Evolutionary conservation across 441 rosid genomes (phyloP).

Genomic region (Raphanus hybrid): DNA sequence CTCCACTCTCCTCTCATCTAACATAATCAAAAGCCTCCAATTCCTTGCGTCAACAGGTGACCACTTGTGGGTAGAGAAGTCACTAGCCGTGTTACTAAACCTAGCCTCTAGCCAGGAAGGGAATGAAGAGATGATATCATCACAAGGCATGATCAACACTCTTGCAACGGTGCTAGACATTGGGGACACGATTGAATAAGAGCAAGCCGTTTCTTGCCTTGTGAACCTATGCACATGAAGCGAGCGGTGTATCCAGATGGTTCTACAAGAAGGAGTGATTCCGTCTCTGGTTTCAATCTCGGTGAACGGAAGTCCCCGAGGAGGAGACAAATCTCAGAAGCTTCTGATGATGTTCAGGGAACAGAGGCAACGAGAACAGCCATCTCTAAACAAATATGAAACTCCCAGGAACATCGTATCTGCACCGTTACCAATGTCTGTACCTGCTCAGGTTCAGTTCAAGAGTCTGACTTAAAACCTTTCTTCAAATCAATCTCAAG

Average conservation of each 20-base stretch:
- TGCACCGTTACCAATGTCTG: conserved; percentile 26
- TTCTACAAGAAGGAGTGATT: conserved; percentile 95
- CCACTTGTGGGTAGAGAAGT: conserved; percentile 72
- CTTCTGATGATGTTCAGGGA: conserved; percentile 93
- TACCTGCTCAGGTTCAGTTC: conserved; percentile 29
- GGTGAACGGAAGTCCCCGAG: conserved; percentile 82
- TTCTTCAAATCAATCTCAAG: conserved; percentile 71
- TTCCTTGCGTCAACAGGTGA: conserved; percentile 60
- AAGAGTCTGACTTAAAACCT: conserved; percentile 42
- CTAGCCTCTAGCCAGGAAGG: conserved; percentile 65
- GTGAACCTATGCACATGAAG: conserved; percentile 65
- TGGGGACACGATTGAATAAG: conserved; percentile 72
- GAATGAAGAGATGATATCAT: conserved; percentile 64
- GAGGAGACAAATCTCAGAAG: conserved; percentile 88
- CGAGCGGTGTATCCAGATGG: conserved; percentile 79
- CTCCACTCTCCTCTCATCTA: conserved; percentile 63
- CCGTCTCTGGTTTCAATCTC: conserved; percentile 93
- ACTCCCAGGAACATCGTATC: conserved; percentile 38
- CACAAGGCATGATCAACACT: conserved; percentile 60
- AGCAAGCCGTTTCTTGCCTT: conserved; percentile 81
- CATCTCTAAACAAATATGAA: conserved; percentile 41
- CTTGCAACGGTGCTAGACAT: conserved; percentile 67
- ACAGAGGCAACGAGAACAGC: conserved; percentile 84
- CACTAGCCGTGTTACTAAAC: conserved; percentile 74
- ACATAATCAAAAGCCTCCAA: conserved; percentile 61